These are phyloP conservation scores for Colletotrichum trifolii DNA, from an alignment of 2,329 filamentous ascomycete species.

Conservation along the genomic window DNA sequence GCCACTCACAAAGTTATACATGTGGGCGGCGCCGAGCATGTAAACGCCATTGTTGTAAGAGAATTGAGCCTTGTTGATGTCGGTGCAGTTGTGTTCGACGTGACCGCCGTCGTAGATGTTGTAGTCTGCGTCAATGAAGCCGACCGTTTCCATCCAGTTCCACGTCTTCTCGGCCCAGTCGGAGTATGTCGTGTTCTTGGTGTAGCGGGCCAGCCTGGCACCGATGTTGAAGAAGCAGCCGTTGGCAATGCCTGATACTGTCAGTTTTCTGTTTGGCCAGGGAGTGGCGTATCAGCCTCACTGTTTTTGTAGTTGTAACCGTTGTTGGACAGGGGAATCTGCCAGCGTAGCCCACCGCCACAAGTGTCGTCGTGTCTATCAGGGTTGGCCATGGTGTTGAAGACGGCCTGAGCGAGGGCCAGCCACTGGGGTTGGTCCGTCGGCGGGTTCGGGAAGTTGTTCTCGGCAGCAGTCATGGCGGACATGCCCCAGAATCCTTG, in stretches of 20 bases:
- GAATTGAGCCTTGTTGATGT: constrained; percentile 67
- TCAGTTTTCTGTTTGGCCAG: background rate
- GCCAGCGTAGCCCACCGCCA: constrained; percentile 80
- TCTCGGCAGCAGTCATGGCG: constrained; percentile 74
- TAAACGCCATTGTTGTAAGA: constrained; percentile 71
- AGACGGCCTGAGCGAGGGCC: constrained; percentile 76
- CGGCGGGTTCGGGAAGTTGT: constrained; percentile 69
- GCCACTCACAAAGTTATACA: constrained; percentile 68
- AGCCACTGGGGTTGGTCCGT: constrained; percentile 68
- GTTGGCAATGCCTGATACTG: constrained; percentile 64
- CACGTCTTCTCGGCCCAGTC: constrained; percentile 71
- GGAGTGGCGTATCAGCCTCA: constrained; percentile 38
- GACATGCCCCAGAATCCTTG: constrained; percentile 78
- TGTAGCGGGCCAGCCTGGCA: constrained; percentile 78
- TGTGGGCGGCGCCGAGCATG: constrained; percentile 68
- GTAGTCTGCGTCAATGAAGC: constrained; percentile 69
- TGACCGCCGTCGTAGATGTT: constrained; percentile 70
- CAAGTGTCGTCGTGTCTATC: constrained; percentile 75
- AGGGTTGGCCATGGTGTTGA: constrained; percentile 67
- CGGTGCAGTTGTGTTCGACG: constrained; percentile 63
- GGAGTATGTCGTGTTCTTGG: constrained; percentile 72
- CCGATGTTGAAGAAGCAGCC: constrained; percentile 73
- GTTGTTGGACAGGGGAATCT: constrained; percentile 78
- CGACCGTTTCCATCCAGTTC: constrained; percentile 68
- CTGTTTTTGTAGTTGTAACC: constrained; percentile 83